phyloP scores from a whole-genome alignment of 2,329 filamentous ascomycete genomes.

The Fusarium cyanostomum region DNA sequence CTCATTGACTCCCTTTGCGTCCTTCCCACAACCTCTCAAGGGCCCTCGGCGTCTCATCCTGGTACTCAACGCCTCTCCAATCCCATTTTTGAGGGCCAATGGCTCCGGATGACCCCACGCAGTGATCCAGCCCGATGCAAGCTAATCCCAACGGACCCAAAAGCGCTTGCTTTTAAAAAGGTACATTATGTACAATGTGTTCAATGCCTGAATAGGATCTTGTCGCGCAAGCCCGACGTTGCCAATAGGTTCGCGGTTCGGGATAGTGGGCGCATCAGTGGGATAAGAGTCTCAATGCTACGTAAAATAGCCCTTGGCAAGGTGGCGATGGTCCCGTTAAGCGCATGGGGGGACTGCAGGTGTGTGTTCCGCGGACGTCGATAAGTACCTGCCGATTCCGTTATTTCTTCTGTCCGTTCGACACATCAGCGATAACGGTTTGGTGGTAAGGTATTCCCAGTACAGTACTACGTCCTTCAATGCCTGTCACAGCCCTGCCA shows the following conservation, averaged over 20 bases:
- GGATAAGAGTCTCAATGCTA: slow-evolving; percentile 15
- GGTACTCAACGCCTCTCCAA: slow-evolving; percentile 17
- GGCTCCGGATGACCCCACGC: slow-evolving; percentile 30
- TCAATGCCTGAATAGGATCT: slow-evolving; percentile 26
- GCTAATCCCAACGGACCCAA: slow-evolving; percentile 19
- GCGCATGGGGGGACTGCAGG: background rate
- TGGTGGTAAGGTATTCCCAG: slow-evolving; percentile 7
- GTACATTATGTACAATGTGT: slow-evolving; percentile 19
- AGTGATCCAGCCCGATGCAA: slow-evolving; percentile 15
- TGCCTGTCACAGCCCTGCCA: slow-evolving; percentile 17
- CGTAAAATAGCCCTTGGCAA: slow-evolving; percentile 13
- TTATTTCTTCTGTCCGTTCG: slow-evolving; percentile 3
- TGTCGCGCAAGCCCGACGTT: slow-evolving; percentile 33
- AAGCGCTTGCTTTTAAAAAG: slow-evolving; percentile 5
- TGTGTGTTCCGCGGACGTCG: slow-evolving; percentile 11
- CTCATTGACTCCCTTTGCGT: slow-evolving; percentile 32
- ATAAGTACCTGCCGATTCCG: slow-evolving; percentile 23
- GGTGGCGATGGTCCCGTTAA: slow-evolving; percentile 18
- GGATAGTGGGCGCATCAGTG: slow-evolving; percentile 18
- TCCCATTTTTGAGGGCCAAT: slow-evolving; percentile 21
- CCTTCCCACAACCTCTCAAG: slow-evolving; percentile 27
- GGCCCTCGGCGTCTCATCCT: slow-evolving; percentile 27
- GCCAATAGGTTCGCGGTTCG: slow-evolving; percentile 31
- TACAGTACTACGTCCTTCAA: slow-evolving; percentile 5
- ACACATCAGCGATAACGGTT: slow-evolving; percentile 12